Evolutionary conservation across 495 filamentous ascomycete genomes (phyloP).

Genomic region (Podospora appendiculata): DNA sequence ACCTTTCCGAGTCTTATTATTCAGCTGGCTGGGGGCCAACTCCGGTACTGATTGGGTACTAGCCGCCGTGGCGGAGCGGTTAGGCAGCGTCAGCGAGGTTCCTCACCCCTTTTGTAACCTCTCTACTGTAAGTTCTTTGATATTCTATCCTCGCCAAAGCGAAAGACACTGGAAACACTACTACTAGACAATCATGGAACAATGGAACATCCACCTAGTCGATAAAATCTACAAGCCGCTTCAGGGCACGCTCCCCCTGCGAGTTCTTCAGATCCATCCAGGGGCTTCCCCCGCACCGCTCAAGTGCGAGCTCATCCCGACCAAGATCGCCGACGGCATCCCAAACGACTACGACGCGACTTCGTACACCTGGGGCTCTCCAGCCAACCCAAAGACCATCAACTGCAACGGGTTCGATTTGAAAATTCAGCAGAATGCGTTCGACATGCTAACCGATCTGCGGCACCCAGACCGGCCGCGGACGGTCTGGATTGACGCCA

Average conservation of each 20-base stretch:
- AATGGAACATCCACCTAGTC: not conserved
- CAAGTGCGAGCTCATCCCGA: not conserved
- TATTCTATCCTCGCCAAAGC: too few relatives aligned
- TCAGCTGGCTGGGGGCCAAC: too few relatives aligned
- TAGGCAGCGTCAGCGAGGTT: too few relatives aligned
- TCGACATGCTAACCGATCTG: not conserved
- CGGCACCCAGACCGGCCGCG: not conserved
- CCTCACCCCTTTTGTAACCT: too few relatives aligned
- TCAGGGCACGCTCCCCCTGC: not conserved
- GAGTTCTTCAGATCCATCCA: not conserved
- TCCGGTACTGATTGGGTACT: too few relatives aligned
- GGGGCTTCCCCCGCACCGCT: not conserved
- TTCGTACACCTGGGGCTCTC: not conserved
- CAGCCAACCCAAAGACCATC: not conserved
- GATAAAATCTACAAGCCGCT: not conserved
- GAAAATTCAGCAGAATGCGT: not conserved
- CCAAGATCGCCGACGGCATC: not conserved
- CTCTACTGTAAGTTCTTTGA: too few relatives aligned
- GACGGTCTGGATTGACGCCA: not conserved
- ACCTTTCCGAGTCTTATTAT: too few relatives aligned
- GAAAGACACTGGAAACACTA: too few relatives aligned
- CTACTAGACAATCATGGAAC: not conserved
- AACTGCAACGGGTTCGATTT: not conserved
- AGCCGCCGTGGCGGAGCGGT: too few relatives aligned
- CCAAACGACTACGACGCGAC: not conserved